Conservation (phyloP, 208 protist species). For the Trypanosoma cruzi region DNA sequence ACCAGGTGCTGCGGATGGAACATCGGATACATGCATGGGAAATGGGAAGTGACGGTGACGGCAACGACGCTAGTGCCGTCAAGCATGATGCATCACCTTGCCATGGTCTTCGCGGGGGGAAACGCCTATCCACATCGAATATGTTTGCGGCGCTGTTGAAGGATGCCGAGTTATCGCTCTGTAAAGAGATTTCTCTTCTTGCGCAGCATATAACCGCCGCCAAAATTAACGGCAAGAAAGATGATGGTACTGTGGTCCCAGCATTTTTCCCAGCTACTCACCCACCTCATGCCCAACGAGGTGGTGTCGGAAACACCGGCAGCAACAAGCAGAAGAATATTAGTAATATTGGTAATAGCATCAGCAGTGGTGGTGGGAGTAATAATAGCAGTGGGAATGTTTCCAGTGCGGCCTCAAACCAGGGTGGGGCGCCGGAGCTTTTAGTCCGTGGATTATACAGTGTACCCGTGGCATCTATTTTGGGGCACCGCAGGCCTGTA, state of each 20-base stretch:
- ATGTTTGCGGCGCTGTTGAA: conserved; percentile 14
- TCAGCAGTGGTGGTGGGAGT: conserved; percentile 34
- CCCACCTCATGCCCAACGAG: neutral
- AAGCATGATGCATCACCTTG: neutral
- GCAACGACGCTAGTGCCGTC: neutral
- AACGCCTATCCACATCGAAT: neutral
- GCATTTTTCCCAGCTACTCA: neutral
- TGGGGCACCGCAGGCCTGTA: neutral
- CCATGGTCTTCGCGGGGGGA: neutral
- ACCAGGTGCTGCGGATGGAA: conserved; percentile 58
- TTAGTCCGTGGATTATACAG: conserved; percentile 15
- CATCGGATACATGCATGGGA: conserved; percentile 39
- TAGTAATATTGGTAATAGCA: conserved; percentile 6
- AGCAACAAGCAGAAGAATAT: neutral
- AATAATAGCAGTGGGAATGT: conserved; percentile 7
- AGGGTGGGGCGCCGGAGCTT: conserved; percentile 1
- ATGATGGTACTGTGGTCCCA: neutral
- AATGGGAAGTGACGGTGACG: conserved; percentile 24
- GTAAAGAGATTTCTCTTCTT: conserved; percentile 21
- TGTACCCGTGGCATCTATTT: conserved; percentile 8
- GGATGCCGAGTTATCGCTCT: conserved; percentile 19
- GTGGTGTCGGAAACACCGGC: neutral
- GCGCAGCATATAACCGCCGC: neutral
- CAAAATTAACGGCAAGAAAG: neutral
- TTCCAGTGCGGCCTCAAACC: neutral